A percentile compares a stretch with the other conserved stretches of the same genome.
phyloP scores from a whole-genome alignment of 495 filamentous ascomycete genomes.

The Penicillium bovifimosum region DNA sequence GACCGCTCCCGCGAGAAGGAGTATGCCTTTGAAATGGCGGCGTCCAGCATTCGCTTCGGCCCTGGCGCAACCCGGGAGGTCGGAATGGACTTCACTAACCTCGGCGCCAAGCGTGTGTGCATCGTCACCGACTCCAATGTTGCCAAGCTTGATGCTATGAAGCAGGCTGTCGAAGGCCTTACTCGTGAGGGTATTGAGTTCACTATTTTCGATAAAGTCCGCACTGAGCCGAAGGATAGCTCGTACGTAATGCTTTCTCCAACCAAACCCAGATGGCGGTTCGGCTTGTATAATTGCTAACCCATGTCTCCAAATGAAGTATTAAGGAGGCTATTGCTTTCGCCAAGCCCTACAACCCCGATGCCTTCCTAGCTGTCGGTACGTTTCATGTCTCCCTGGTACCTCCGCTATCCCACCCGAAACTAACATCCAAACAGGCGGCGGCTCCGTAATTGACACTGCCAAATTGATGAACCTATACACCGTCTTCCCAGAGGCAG shows the following conservation, averaged over 20 bases:
- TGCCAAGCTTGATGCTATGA: conserved; percentile 74
- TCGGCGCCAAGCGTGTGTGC: conserved; percentile 78
- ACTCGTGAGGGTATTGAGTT: conserved; percentile 71
- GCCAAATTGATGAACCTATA: conserved; percentile 99
- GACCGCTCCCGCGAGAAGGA: conserved; percentile 75
- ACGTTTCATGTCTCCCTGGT: conserved; percentile 17
- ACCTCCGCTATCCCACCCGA: background rate
- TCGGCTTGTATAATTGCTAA: no score
- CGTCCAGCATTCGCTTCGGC: conserved; percentile 88
- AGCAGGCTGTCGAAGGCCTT: conserved; percentile 71
- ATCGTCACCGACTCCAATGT: conserved; percentile 87
- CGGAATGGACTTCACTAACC: conserved; percentile 96
- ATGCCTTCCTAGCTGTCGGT: conserved; percentile 90
- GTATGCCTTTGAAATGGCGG: conserved; percentile 97
- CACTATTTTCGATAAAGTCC: conserved; percentile 69
- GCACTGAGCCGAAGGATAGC: conserved; percentile 89
- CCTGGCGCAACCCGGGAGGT: conserved; percentile 92
- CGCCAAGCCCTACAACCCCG: conserved; percentile 68
- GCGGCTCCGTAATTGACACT: conserved; percentile 89
- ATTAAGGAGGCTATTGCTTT: conserved; percentile 85
- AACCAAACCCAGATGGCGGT: background rate
- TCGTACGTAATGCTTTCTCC: conserved; percentile 52
- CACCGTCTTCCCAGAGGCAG: conserved; percentile 75
- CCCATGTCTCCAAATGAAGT: conserved; percentile 31
- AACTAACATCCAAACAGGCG: conserved; percentile 25